Percentiles rank a stretch among this genome's conserved stretches.
phyloP scores from a whole-genome alignment of 164 flowering plant species.

The Euptelea pleiosperma region DNA sequence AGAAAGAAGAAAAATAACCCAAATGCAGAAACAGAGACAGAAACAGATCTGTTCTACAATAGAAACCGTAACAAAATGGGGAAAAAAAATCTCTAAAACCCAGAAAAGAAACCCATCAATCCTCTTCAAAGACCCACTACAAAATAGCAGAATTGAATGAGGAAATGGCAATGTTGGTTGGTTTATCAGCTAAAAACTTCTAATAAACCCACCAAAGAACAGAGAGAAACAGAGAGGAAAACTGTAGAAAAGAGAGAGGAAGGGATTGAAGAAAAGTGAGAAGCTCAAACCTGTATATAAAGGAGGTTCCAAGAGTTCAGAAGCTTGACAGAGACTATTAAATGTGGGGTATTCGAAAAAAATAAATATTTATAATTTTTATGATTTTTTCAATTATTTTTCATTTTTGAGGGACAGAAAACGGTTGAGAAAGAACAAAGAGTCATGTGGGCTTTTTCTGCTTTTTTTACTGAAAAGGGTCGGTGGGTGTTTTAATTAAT shows the following conservation, averaged over 20 bases:
- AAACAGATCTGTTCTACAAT: background rate
- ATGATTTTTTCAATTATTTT: background rate
- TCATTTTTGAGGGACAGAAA: background rate
- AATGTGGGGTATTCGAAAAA: too few species aligned
- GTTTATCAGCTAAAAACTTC: slow-evolving; percentile 53
- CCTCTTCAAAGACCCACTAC: background rate
- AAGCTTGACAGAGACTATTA: slow-evolving; percentile 26
- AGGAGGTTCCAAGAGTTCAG: slow-evolving; percentile 21
- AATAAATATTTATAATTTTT: background rate
- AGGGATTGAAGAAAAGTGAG: slow-evolving; percentile 22
- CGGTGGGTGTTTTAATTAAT: background rate
- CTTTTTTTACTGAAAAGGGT: slow-evolving; percentile 3
- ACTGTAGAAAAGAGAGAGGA: slow-evolving; percentile 14
- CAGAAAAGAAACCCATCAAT: slow-evolving; percentile 1
- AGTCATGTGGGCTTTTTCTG: slow-evolving; percentile 2
- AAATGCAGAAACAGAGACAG: background rate
- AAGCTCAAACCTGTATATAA: slow-evolving; percentile 3
- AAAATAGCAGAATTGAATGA: background rate
- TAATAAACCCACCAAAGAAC: slow-evolving; percentile 38
- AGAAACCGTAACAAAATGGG: background rate
- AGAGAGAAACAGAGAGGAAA: slow-evolving; percentile 13
- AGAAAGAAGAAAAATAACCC: slow-evolving; percentile 9
- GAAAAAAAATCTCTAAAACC: background rate
- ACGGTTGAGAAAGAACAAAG: too few species aligned
- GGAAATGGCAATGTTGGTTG: slow-evolving; percentile 35